Base-by-base conservation (phyloP, 2,329 filamentous ascomycete genomes). In the Aspergillus ochraceoroseus region DNA sequence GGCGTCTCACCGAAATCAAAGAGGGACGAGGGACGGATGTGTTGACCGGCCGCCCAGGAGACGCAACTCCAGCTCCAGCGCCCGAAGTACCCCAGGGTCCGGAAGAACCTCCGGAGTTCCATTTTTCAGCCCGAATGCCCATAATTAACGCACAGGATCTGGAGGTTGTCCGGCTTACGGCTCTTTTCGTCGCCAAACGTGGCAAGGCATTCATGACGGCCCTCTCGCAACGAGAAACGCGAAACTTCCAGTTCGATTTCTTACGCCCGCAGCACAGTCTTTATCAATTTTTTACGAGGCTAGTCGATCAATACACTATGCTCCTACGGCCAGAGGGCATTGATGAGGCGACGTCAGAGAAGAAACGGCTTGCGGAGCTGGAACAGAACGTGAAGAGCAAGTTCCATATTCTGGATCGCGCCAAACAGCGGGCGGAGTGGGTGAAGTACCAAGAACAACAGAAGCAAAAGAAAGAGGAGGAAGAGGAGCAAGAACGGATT, bases 161-260 rank as follows among this genome's bases (percentile, higher is more conserved):
- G 46, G 80, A 82, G 38, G 73, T 82, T 15, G 70, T 82, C 43
- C 77, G 75, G 48, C 68, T 95, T 58, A 95, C 90, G 23, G 92
- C 92, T 13, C 73, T 94, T 17, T 95, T 92, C 65, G 87, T 90
- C 34, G 92, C 92, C 37, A 89, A 90, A 67, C 90, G 94, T 57
- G 92, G 92, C 9, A 82, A 89, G 46, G 82, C 84, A 46, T 98
- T 92, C 68, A 87, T 95, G 78, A 95, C 88, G 14, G 79, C 83
- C 39, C 71, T 98, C 48, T 87, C 85, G 15, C 90, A 95, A 67
- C 80, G 87, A 51, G 90, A 98, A 70, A 77, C 85, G 12, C 79
- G 84, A 58, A 96, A 95, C 65, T 88, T 82, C 52, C 90, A 98
- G 62, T 98, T 96, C 64, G 88, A 95, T 66, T 98, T 98, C 60